Percentiles rank a stretch among this genome's conserved stretches.
Conservation (phyloP, 2,329 filamentous ascomycete genomes). For the Cladosporium sp. region DNA sequence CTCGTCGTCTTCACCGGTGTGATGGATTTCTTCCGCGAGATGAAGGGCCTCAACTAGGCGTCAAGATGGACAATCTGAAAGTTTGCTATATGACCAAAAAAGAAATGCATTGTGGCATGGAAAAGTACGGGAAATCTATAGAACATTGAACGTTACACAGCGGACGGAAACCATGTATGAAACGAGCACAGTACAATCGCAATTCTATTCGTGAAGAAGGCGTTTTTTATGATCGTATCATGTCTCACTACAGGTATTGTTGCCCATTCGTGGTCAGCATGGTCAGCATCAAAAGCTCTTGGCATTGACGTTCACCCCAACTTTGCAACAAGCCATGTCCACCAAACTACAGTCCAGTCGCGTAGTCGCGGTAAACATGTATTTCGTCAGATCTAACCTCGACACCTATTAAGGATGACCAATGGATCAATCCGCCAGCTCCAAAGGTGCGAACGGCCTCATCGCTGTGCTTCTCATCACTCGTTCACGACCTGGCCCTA, state of each 20-base stretch:
- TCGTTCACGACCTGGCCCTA: conserved; percentile 71
- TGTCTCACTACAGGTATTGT: neutral
- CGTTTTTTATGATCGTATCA: too few relatives aligned
- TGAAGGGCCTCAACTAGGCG: conserved; percentile 39
- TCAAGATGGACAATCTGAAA: neutral
- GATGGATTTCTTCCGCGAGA: conserved; percentile 86
- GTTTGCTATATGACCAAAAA: neutral
- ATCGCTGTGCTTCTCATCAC: conserved; percentile 71
- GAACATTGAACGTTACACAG: conserved; percentile 2
- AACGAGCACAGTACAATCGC: conserved; percentile 4
- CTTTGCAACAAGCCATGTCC: neutral
- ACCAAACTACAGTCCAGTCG: neutral
- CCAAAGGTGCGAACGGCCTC: conserved; percentile 30
- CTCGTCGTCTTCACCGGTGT: conserved; percentile 83
- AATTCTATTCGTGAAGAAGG: too few relatives aligned
- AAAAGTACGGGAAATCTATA: conserved; percentile 9
- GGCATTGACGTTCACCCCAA: neutral
- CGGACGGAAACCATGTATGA: conserved; percentile 5
- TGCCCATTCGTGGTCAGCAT: neutral
- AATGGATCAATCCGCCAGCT: conserved; percentile 3
- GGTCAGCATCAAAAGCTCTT: neutral
- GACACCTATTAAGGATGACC: conserved; percentile 1
- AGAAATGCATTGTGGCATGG: conserved; percentile 6
- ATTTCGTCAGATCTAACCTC: neutral
- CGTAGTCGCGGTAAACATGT: too few relatives aligned